Percentiles rank a stretch among this genome's conserved stretches.
Conservation (phyloP, 2,329 filamentous ascomycete species). For the Dryadomyces quercus-mongolicae region DNA sequence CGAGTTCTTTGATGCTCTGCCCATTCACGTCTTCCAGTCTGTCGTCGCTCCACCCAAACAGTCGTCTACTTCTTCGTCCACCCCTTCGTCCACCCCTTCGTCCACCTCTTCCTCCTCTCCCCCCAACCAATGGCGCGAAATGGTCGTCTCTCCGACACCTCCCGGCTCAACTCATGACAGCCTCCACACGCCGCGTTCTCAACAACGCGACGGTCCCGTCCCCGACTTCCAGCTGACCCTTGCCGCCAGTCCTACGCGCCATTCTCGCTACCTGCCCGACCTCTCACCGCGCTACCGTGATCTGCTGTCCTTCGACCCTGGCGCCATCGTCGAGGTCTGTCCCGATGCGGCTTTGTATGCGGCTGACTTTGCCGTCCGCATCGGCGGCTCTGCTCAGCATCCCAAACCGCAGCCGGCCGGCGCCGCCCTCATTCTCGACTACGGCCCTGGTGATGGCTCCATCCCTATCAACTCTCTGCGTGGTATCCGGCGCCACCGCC, state of each 20-base stretch:
- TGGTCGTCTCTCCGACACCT: conserved; percentile 61
- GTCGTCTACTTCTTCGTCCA: no score
- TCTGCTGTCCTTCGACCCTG: conserved; percentile 50
- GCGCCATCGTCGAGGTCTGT: conserved; percentile 75
- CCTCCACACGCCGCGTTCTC: conserved; percentile 39
- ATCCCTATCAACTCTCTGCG: conserved; percentile 84
- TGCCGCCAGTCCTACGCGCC: conserved; percentile 62
- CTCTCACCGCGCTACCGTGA: conserved; percentile 67
- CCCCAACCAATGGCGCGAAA: conserved; percentile 63
- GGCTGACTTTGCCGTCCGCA: conserved; percentile 69
- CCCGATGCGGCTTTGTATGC: conserved; percentile 76
- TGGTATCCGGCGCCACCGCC: conserved; percentile 67
- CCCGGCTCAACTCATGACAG: conserved; percentile 39
- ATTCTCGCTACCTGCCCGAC: conserved; percentile 75
- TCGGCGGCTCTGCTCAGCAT: conserved; percentile 52
- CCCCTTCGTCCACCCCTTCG: conserved; percentile 8
- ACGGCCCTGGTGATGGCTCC: conserved; percentile 59
- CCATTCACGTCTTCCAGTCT: conserved; percentile 89
- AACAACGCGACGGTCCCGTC: conserved; percentile 33
- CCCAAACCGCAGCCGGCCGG: conserved; percentile 57
- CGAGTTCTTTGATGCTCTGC: conserved; percentile 96
- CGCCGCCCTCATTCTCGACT: conserved; percentile 91
- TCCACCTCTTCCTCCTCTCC: conserved; percentile 27
- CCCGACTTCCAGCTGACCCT: conserved; percentile 84
- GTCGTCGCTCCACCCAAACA: no score